Percentiles rank a stretch among this genome's conserved stretches.
These are phyloP conservation scores for Camellia lanceoleosa DNA, from an alignment of 148 eudicot species.

Conservation along the genomic window DNA sequence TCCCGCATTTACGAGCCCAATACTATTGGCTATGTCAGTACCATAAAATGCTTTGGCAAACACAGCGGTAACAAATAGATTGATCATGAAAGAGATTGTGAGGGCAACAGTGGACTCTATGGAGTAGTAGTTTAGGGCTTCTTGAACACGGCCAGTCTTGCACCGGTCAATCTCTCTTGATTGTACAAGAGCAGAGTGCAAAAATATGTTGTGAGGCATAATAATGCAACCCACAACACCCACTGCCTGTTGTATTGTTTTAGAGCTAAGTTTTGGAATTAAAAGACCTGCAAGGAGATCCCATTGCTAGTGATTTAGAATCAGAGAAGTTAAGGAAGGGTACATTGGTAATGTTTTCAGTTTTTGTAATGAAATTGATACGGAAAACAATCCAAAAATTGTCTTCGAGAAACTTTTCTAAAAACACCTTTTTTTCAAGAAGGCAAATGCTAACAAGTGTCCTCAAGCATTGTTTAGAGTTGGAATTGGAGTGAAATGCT, in stretches of 20 bases:
- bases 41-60: constrained; percentile 97
- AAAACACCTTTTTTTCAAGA: no score
- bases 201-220: constrained; percentile 96
- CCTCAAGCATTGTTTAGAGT: no score
- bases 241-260: constrained; percentile 89
- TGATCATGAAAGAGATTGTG: constrained; percentile 72
- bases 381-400: no score
- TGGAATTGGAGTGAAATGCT: no score
- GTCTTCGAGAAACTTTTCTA: no score
- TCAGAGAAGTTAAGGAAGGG: neutral
- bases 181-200: constrained; percentile 96
- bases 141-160: constrained; percentile 70
- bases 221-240: constrained; percentile 97
- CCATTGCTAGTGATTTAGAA: neutral
- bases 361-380: no score
- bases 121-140: constrained; percentile 85
- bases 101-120: constrained; percentile 84
- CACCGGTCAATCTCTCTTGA: constrained; percentile 75
- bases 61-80: constrained; percentile 83
- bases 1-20: constrained; percentile 92
- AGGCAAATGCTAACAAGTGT: no score
- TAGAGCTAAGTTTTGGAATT: constrained; percentile 87
- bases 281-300: constrained; percentile 50
- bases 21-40: constrained; percentile 60
- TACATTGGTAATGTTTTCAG: no score